Conservation (phyloP, 2,329 filamentous ascomycete genomes). For the Alternaria brassicae region DNA sequence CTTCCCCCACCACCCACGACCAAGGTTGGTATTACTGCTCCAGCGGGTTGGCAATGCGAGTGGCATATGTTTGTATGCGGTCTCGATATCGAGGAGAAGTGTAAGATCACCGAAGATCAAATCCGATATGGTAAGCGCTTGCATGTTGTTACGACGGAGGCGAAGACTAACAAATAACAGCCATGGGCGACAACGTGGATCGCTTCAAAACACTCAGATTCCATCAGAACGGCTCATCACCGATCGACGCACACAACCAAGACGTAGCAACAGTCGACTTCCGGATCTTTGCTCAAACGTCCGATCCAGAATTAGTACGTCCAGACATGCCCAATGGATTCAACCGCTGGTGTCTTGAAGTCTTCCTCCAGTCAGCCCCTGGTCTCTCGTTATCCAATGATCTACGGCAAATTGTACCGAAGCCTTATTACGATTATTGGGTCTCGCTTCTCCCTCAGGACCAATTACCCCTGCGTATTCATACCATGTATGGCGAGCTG, state of each 20-base stretch:
- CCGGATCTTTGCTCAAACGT: constrained; percentile 38
- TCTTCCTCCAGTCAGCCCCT: constrained; percentile 52
- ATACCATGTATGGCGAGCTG: constrained; percentile 23
- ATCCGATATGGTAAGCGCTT: constrained; percentile 22
- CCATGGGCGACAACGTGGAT: constrained; percentile 33
- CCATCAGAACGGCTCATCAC: constrained; percentile 38
- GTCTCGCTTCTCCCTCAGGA: constrained; percentile 32
- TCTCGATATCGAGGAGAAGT: constrained; percentile 40
- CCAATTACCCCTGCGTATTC: constrained; percentile 27
- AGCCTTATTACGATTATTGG: constrained; percentile 41
- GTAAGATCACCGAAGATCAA: constrained; percentile 32
- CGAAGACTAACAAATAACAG: constrained; percentile 5
- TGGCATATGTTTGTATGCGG: constrained; percentile 37
- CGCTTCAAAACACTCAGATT: constrained; percentile 36
- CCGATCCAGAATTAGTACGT: constrained; percentile 30
- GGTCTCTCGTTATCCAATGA: constrained; percentile 47
- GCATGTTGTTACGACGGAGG: neutral
- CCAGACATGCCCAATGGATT: constrained; percentile 36
- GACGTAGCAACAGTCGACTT: constrained; percentile 50
- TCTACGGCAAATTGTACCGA: constrained; percentile 28
- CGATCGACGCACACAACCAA: constrained; percentile 40
- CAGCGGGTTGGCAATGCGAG: constrained; percentile 40
- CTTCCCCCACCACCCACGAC: constrained; percentile 58
- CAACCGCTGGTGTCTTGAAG: constrained; percentile 36
- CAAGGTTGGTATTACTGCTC: constrained; percentile 48